A percentile compares a stretch with the other conserved stretches of the same genome.
phyloP scores from a whole-genome alignment of 192 early-diverging fungal species.

The Funneliformis mosseae region DNA sequence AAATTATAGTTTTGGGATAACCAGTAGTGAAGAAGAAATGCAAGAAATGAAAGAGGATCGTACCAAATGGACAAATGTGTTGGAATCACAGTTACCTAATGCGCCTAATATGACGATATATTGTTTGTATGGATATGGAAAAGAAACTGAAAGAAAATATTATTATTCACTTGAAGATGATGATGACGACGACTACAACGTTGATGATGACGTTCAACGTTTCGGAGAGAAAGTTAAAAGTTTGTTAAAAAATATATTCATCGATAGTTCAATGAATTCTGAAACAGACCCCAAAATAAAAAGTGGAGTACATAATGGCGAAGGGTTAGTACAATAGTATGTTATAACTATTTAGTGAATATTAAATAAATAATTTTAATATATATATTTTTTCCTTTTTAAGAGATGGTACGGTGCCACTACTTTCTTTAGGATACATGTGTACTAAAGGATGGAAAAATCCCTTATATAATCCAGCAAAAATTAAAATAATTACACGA shows the following conservation, averaged over 20 bases:
- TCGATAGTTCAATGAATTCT: constrained; percentile 58
- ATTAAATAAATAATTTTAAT: background rate
- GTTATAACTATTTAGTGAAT: background rate
- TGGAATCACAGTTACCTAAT: constrained; percentile 69
- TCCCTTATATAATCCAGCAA: constrained; percentile 78
- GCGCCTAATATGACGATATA: constrained; percentile 79
- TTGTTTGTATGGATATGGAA: constrained; percentile 82
- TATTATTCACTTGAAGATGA: constrained; percentile 61
- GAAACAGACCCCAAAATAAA: constrained; percentile 59
- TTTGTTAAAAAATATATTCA: constrained; percentile 41
- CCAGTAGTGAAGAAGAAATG: constrained; percentile 61
- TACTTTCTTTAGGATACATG: constrained; percentile 88
- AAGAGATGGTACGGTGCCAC: constrained; percentile 88
- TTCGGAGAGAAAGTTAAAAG: constrained; percentile 14
- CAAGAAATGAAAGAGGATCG: constrained; percentile 57
- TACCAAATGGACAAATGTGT: constrained; percentile 77
- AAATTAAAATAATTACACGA: constrained; percentile 67
- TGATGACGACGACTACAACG: constrained; percentile 33
- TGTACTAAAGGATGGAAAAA: constrained; percentile 82
- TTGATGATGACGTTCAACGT: constrained; percentile 21
- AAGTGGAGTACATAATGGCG: constrained; percentile 66
- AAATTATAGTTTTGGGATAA: constrained; percentile 72
- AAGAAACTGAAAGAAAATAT: constrained; percentile 81
- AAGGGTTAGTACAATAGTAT: constrained; percentile 55
- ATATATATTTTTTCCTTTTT: no score